Percentiles rank a stretch among this genome's conserved stretches.
These are phyloP conservation scores for Dendrothele bispora DNA, from an alignment of 768 basidiomycete genomes.

Conservation along the genomic window DNA sequence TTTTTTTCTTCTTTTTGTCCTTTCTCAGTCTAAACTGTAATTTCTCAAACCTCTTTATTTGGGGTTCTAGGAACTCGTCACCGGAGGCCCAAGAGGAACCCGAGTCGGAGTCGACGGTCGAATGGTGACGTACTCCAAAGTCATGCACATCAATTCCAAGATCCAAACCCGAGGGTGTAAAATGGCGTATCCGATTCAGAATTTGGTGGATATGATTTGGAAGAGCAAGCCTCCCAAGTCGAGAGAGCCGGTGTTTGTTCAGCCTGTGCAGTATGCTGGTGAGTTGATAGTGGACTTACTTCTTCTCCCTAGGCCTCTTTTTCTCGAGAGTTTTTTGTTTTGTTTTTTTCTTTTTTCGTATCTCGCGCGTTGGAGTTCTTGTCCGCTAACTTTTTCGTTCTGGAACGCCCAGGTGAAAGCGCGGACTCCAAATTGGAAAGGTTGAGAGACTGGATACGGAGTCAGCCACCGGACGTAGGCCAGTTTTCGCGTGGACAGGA, in stretches of 20 bases:
- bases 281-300: too few relatives aligned
- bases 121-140: slow-evolving; percentile 76
- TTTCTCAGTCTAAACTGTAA: too few relatives aligned
- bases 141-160: slow-evolving; percentile 56
- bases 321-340: too few relatives aligned
- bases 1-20: not conserved
- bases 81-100: slow-evolving; percentile 26
- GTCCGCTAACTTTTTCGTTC: too few relatives aligned
- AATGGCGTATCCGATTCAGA: slow-evolving; percentile 79
- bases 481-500: slow-evolving; percentile 60
- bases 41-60: slow-evolving; percentile 28
- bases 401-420: slow-evolving; percentile 57
- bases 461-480: slow-evolving; percentile 56
- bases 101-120: slow-evolving; percentile 84
- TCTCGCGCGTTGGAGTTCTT: slow-evolving; percentile 1
- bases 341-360: not conserved
- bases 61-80: slow-evolving; percentile 28
- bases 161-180: slow-evolving; percentile 57
- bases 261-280: slow-evolving; percentile 72
- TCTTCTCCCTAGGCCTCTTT: too few relatives aligned
- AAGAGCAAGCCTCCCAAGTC: slow-evolving; percentile 72
- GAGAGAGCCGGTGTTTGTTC: slow-evolving; percentile 62
- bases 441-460: slow-evolving; percentile 68
- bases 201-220: slow-evolving; percentile 84
- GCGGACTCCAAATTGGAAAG: slow-evolving; percentile 68